These are phyloP conservation scores for Hyparrhenia diplandra DNA, from an alignment of 176 grass and related monocot species.

Conservation along the genomic window DNA sequence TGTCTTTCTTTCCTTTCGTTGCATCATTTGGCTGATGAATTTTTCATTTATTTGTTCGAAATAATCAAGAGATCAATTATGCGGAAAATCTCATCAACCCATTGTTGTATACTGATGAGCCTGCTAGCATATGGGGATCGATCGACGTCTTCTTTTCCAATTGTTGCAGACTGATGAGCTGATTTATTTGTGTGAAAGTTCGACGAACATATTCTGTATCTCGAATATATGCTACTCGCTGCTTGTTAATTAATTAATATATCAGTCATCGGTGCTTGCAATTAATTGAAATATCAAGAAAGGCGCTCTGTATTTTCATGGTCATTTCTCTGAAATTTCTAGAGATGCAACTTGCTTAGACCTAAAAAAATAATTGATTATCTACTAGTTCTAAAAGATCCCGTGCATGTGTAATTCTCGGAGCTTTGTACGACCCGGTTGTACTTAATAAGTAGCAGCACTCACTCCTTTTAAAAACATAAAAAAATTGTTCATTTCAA, in stretches of 20 bases:
- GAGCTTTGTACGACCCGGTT: not conserved
- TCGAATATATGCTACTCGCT: not conserved
- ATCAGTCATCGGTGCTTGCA: not conserved
- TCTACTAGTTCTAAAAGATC: not conserved
- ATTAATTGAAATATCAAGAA: not conserved
- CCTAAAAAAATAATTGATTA: not conserved
- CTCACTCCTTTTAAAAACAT: not conserved
- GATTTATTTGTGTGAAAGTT: not conserved
- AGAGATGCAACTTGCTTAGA: not conserved
- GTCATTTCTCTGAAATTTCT: conserved; percentile 7
- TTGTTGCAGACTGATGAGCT: not conserved
- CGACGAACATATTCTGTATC: not conserved
- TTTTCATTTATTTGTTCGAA: not conserved
- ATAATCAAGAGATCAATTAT: no score
- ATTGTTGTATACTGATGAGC: not conserved
- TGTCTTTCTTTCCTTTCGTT: not conserved
- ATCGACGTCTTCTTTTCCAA: not conserved
- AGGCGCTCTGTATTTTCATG: not conserved
- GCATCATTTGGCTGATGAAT: not conserved
- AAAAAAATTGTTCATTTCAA: not conserved
- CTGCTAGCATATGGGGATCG: not conserved
- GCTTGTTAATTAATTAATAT: not conserved
- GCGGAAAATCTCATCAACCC: not conserved
- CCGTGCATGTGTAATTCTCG: not conserved
- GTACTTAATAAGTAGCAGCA: not conserved